Evolutionary conservation across 2,329 filamentous ascomycete species (phyloP), one percentile per base, ranked within the genome.

Genomic region (Aspergillus unguis): DNA sequence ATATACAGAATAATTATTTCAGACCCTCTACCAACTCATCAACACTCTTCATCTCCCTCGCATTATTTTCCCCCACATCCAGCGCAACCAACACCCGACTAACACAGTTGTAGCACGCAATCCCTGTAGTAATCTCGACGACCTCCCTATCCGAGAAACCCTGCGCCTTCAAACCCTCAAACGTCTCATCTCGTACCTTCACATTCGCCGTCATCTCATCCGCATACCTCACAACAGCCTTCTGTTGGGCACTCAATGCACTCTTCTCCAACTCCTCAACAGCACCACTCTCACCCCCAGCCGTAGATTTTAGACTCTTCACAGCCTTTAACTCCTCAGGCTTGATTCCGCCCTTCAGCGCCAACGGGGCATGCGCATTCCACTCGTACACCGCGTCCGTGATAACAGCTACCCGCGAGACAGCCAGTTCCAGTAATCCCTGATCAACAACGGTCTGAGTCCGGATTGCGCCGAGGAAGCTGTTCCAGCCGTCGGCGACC

Each of bases 91-190:
- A 70, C 62, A 95, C 92, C 27, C 90, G 81, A 68, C 87, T 92
- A 17, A 95, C 90, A 65, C 89, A 92, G 69, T 95, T 95, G 69
- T 95, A 95, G 50, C 83, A 85, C n/a, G 88, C 88, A 53, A 92
- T 82, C n/a, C 87, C 91, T 29, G 87, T 85, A 38, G 88, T 92
- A 59, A 95, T 79, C 75, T 95, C 90, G 2, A 95, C 88, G 49
- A 94, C 79, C 73, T 92, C 87, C 58, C 83, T 79, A 56, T 92
- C 86, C 23, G 67, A 78, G 59, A 92, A 90, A 27, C 80, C 67
- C n/a, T 59, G 70, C 69, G 77, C 83, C 62, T 65, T 58, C 44
- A 94, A 60, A 58, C 71, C 70, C 7, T 67, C 80, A 74, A 92
- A 92, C 0, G 87, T 82, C 52, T 74, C 79, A 48, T 94, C 86